Evolutionary conservation across 352 stramenopile species (phyloP).

Genomic region (Paralagenidium karlingii): DNA sequence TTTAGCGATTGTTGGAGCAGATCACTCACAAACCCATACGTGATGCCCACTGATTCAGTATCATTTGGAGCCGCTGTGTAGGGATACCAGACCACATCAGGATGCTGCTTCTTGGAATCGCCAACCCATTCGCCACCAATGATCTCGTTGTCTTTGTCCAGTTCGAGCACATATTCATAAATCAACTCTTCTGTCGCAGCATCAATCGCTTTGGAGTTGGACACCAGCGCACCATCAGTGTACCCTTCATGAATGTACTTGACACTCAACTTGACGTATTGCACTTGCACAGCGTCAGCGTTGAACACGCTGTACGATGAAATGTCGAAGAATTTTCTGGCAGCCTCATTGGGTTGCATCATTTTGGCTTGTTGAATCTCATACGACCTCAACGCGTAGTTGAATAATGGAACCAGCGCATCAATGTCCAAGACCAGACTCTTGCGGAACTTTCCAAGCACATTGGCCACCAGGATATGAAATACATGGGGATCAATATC

Average conservation of each 20-base stretch:
- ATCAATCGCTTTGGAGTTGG: too few relatives aligned
- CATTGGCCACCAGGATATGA: constrained; percentile 2
- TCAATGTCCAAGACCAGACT: constrained; percentile 2
- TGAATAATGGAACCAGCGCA: constrained; percentile 1
- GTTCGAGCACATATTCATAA: constrained; percentile 29
- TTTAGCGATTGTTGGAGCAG: too few relatives aligned
- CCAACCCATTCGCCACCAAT: constrained; percentile 32
- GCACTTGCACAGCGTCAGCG: too few relatives aligned
- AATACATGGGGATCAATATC: constrained; percentile 3
- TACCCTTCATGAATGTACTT: too few relatives aligned
- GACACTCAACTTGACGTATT: too few relatives aligned
- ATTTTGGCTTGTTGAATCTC: not conserved
- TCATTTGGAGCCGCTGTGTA: constrained; percentile 11
- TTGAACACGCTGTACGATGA: too few relatives aligned
- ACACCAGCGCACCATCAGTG: too few relatives aligned
- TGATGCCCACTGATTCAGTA: constrained; percentile 7
- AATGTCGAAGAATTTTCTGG: constrained; percentile 27
- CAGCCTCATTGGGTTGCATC: too few relatives aligned
- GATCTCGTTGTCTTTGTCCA: constrained; percentile 18
- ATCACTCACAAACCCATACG: not conserved
- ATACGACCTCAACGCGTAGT: constrained; percentile 3
- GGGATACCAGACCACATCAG: constrained; percentile 25
- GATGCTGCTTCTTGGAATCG: constrained; percentile 16
- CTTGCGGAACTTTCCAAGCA: constrained; percentile 2
- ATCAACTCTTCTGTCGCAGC: too few relatives aligned